phyloP scores from a whole-genome alignment of 2,329 filamentous ascomycete species.

The Pseudogymnoascus sp. region DNA sequence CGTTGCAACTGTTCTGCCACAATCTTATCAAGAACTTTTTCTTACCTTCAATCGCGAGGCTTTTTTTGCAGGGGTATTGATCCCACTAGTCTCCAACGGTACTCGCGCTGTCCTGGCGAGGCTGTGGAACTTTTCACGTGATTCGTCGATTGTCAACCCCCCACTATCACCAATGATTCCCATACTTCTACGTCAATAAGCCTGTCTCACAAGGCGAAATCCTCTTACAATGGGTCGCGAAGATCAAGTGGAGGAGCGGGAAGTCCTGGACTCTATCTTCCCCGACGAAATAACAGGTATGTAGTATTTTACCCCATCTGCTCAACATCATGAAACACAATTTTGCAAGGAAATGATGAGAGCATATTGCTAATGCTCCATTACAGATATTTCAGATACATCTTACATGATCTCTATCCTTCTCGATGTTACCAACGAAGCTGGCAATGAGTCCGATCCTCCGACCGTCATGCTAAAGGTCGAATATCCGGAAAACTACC shows the following conservation, averaged over 20 bases:
- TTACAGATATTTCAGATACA: conserved; percentile 69
- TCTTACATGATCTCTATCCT: conserved; percentile 79
- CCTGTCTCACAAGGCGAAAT: conserved; percentile 6
- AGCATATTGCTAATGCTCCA: not conserved
- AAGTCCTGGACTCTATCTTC: conserved; percentile 97
- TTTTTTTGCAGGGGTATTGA: conserved; percentile 10
- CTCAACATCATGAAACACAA: not conserved
- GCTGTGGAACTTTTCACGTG: conserved; percentile 4
- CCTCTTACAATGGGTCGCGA: conserved; percentile 55
- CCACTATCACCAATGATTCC: conserved; percentile 8
- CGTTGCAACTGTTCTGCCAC: conserved; percentile 9
- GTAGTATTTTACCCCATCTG: conserved; percentile 15
- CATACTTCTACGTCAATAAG: conserved; percentile 8
- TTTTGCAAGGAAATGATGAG: not conserved
- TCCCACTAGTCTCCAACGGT: not conserved
- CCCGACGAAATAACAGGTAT: conserved; percentile 91
- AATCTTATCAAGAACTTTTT: conserved; percentile 12
- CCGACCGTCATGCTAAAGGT: conserved; percentile 75
- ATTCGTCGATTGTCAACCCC: conserved; percentile 3
- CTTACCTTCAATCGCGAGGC: conserved; percentile 7
- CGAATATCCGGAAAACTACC: conserved; percentile 82
- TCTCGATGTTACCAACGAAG: conserved; percentile 67
- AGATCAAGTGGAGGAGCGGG: conserved; percentile 91
- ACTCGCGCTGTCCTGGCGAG: conserved; percentile 3
- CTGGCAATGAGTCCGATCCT: conserved; percentile 52